These are phyloP conservation scores for Diaporthe sp. DNA, from an alignment of 2,329 filamentous ascomycete genomes.

Conservation along the genomic window DNA sequence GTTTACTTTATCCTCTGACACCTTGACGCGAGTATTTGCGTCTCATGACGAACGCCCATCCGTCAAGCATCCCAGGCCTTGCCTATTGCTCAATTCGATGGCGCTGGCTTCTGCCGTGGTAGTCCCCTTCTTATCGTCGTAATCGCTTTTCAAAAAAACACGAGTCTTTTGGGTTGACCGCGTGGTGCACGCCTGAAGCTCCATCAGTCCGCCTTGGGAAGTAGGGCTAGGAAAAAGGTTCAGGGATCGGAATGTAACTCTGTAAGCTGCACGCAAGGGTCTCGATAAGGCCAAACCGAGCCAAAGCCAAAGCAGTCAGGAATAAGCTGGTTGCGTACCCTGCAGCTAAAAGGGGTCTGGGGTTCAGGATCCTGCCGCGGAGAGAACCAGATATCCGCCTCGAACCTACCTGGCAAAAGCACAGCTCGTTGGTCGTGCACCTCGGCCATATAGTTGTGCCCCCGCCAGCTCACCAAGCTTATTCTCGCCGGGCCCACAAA, in stretches of 20 bases:
- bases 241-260: conserved; percentile 30
- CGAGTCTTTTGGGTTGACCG: not conserved
- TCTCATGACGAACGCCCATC: not conserved
- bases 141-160: too few relatives aligned
- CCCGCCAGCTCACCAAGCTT: conserved; percentile 24
- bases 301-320: conserved; percentile 26
- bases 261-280: conserved; percentile 26
- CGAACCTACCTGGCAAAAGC: conserved; percentile 22
- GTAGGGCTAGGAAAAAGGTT: conserved; percentile 25
- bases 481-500: conserved; percentile 20
- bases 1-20: not conserved
- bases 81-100: not conserved
- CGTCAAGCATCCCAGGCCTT: not conserved
- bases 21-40: not conserved
- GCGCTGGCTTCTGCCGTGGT: not conserved
- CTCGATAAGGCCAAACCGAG: conserved; percentile 27
- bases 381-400: conserved; percentile 18
- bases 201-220: conserved; percentile 7
- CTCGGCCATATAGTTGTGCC: conserved; percentile 22
- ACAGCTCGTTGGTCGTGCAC: not conserved
- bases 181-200: conserved; percentile 5
- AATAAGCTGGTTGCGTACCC: conserved; percentile 25
- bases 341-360: conserved; percentile 34
- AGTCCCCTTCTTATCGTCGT: not conserved
- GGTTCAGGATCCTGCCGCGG: conserved; percentile 28